Percentiles rank a stretch among this genome's conserved stretches.
Evolutionary conservation across 768 basidiomycete species (phyloP).

Genomic region (Calocera cornea): DNA sequence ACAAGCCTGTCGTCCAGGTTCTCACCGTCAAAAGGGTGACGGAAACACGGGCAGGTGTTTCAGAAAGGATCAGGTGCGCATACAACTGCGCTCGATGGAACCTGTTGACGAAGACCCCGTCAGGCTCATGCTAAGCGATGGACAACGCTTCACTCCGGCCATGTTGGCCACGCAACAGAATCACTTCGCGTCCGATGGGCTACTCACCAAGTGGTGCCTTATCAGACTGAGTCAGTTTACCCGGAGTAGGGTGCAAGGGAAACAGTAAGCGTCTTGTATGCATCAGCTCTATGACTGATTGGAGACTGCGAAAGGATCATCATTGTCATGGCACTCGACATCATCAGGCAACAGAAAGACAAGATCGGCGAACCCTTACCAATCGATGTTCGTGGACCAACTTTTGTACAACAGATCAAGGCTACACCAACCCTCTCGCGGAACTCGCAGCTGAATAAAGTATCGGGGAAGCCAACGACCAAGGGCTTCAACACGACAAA

Average conservation of each 20-base stretch:
- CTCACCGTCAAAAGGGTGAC: constrained; percentile 11
- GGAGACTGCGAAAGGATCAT: background rate
- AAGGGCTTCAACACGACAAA: constrained; percentile 5
- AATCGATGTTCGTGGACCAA: constrained; percentile 1
- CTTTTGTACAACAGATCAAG: constrained; percentile 6
- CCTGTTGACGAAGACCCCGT: background rate
- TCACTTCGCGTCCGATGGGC: constrained; percentile 21
- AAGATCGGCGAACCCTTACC: constrained; percentile 9
- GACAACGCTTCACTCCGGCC: constrained; percentile 27
- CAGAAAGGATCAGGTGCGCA: background rate
- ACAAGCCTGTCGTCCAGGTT: background rate
- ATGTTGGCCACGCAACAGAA: constrained; percentile 32
- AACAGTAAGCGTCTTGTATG: background rate
- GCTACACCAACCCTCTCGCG: too few species aligned
- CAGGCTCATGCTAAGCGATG: constrained; percentile 18
- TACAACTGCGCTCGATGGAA: background rate
- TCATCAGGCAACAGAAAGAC: background rate
- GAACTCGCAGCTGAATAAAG: background rate
- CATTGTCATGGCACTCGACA: background rate
- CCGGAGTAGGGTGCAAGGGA: background rate
- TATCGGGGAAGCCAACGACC: background rate
- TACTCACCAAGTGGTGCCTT: constrained; percentile 16
- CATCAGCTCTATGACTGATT: background rate
- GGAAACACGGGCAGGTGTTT: constrained; percentile 16
- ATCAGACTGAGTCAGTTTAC: background rate